Evolutionary conservation across 257 asterid genomes (phyloP), one percentile per base, ranked within the genome.

Genomic region (Solanum tarapatanum): DNA sequence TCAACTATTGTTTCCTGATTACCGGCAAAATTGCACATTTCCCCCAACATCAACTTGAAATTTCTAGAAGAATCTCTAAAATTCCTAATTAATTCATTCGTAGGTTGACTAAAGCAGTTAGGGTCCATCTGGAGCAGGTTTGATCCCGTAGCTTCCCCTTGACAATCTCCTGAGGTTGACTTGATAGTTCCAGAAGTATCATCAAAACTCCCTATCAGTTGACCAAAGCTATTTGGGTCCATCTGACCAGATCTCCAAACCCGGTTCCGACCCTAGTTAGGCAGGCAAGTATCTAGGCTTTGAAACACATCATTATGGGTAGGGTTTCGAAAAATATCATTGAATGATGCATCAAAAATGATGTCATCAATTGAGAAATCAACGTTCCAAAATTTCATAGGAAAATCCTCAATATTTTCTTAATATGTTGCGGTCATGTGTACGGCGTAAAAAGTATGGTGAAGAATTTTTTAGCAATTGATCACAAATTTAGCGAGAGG

Each of bases 331-430:
- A 89, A 89, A 36, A 92, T 87, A 90, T 93, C 98, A 17, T 94
- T 95, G 84, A 96, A 91, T 24, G 93, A 89, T 83, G 92, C 90
- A 87, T 95, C 93, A 79, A 94, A 92, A 86, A 93, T 94, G 16
- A 95, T 89, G 36, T 90, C 96, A 4, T 91, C 96, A 24, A 91
- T 83, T 13, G 68, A 69, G 7, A 83, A 87, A 88, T 83, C 91
- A 88, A 87, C 89, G 30, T 86, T 89, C 45, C 33, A 87, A 76
- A 72, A 64, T 36, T 48, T 84, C 70, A 84, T 85, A 5, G 88
- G 45, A 62, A 85, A 76, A 9, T 30, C 45, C 5, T 83, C 68
- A 79, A 13, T 21, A 23, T 21, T 36, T 74, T 13, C 30, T 30
- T 84, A 68, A 43, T 82, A 87, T 32, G 87, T 8, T 28, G 74